Percentiles rank a stretch among this genome's conserved stretches.
Evolutionary conservation across 441 rosid species (phyloP).

Genomic region (Eutrema salsugineum): DNA sequence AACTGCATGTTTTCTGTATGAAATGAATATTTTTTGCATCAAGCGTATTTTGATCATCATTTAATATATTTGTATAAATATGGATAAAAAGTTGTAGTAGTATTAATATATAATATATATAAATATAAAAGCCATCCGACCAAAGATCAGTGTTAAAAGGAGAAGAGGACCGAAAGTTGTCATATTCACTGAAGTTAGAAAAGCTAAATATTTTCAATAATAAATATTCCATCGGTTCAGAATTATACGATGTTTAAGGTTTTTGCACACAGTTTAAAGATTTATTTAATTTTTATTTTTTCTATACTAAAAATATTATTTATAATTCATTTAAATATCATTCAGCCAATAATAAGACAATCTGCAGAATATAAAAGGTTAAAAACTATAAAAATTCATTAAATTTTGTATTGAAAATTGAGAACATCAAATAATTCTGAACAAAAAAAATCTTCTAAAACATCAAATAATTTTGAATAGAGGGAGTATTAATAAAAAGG

Average conservation of each 20-base stretch:
- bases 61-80: neutral
- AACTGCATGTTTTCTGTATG: neutral
- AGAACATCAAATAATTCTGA: too few species aligned
- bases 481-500: neutral
- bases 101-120: neutral
- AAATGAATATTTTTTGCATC: neutral
- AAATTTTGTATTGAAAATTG: too few species aligned
- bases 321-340: too few species aligned
- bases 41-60: neutral
- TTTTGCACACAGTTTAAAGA: too few species aligned
- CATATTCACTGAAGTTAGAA: constrained; percentile 6
- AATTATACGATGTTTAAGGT: too few species aligned
- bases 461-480: too few species aligned
- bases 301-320: neutral
- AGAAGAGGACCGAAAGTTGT: constrained; percentile 23
- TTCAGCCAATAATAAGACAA: too few species aligned
- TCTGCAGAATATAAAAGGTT: too few species aligned
- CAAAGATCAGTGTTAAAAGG: neutral
- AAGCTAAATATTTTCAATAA: neutral
- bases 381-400: too few species aligned
- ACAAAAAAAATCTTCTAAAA: too few species aligned
- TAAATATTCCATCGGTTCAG: too few species aligned
- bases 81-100: neutral
- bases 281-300: too few species aligned
- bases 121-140: neutral